Percentiles rank a stretch among this genome's conserved stretches.
Conservation (phyloP, 129 eudicot species). For the Mikania micrantha region DNA sequence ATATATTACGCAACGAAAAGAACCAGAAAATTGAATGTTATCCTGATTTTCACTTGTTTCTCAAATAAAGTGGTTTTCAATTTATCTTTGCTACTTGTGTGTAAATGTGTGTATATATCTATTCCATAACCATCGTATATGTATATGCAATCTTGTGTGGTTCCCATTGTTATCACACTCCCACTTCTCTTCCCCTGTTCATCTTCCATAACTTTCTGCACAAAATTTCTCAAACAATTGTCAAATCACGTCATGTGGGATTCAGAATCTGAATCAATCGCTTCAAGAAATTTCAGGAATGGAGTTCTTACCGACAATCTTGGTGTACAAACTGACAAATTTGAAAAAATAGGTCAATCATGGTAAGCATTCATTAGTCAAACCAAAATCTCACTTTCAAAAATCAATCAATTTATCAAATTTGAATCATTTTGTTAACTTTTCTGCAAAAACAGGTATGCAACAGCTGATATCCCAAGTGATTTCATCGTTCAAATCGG, state of each 20-base stretch:
- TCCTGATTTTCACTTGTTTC: no score
- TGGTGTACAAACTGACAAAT: conserved; percentile 55
- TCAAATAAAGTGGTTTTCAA: no score
- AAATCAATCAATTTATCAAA: neutral
- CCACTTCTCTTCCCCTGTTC: conserved; percentile 1
- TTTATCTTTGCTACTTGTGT: no score
- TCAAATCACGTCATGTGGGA: conserved; percentile 60
- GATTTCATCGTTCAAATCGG: conserved; percentile 78
- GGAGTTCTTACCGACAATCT: conserved; percentile 49
- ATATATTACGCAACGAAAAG: no score
- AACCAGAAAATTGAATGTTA: no score
- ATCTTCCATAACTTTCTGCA: conserved; percentile 8
- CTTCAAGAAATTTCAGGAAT: conserved; percentile 49
- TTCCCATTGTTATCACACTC: conserved; percentile 5
- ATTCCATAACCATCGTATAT: no score
- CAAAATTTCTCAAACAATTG: neutral
- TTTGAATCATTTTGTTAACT: neutral
- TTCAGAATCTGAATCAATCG: conserved; percentile 57
- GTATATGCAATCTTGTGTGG: neutral
- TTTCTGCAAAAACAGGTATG: conserved; percentile 41
- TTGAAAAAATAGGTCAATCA: conserved; percentile 81
- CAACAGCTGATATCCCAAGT: conserved; percentile 80
- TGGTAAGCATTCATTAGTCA: conserved; percentile 50
- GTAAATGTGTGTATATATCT: no score
- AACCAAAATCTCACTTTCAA: neutral